Evolutionary conservation across 495 filamentous ascomycete species (phyloP), one percentile per base, ranked within the genome.

Genomic region (Thermothielavioides terrestris): DNA sequence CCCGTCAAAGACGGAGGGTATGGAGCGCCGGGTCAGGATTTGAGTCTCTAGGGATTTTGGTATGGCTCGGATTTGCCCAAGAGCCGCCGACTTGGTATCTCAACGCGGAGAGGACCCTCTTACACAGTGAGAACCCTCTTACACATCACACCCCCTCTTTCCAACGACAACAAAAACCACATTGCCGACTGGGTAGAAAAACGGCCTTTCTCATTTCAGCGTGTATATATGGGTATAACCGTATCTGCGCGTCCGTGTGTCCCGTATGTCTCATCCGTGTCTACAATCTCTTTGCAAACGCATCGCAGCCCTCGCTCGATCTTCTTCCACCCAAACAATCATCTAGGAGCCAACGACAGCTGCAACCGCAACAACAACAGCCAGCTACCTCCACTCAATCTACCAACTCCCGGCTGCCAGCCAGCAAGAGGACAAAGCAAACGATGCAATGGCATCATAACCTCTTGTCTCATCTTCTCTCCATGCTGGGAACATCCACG

Each of bases 401-500:
- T n/a, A n/a, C n/a, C n/a, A n/a, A n/a, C n/a, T n/a, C n/a, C n/a
- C n/a, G n/a, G n/a, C n/a, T n/a, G n/a, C n/a, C n/a, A n/a, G n/a
- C n/a, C n/a, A n/a, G n/a, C n/a, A n/a, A n/a, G n/a, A n/a, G n/a
- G n/a, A n/a, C n/a, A n/a, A n/a, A n/a, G 17, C 28, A 48, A 48
- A 48, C 25, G 30, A 48, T 38, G 45, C 45, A 48, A 28, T 39
- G 34, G 38, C 43, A 50, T 50, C 47, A 43, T 50, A 42, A 36
- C 39, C 20, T 42, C 38, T 34, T 26, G 47, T 27, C 46, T 40
- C 37, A 49, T 49, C 38, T 34, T 32, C 4, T 32, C 18, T 20
- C 17, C 47, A 50, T 42, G 47, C 47, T 35, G 28, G 18, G 27
- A 14, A 22, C 37, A 42, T 40, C 27, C 35, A 43, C 36, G 43